Percentiles rank a stretch among this genome's conserved stretches.
phyloP scores from a whole-genome alignment of 1,284 basidiomycete species.

The Trametes polyzona region DNA sequence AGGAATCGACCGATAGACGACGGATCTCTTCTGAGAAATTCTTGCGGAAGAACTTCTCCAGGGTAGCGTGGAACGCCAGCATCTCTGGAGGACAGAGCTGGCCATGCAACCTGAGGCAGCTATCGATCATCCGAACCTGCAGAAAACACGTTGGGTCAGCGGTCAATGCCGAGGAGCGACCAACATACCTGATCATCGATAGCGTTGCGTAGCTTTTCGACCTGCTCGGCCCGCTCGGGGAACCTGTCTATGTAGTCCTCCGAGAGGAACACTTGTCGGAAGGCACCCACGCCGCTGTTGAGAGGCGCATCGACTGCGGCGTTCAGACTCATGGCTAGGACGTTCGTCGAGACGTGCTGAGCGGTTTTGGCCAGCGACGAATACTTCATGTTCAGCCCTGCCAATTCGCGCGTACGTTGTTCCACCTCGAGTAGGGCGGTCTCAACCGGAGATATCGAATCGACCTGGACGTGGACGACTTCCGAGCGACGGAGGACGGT shows the following conservation, averaged over 20 bases:
- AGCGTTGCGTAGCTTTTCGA: slow-evolving; percentile 72
- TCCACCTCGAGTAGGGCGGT: slow-evolving; percentile 84
- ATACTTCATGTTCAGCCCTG: slow-evolving; percentile 72
- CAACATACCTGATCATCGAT: slow-evolving; percentile 80
- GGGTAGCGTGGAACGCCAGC: slow-evolving; percentile 88
- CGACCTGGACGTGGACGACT: slow-evolving; percentile 73
- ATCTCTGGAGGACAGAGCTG: slow-evolving; percentile 86
- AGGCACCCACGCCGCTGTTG: slow-evolving; percentile 78
- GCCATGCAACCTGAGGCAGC: slow-evolving; percentile 83
- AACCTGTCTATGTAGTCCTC: slow-evolving; percentile 70
- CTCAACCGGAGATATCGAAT: slow-evolving; percentile 88
- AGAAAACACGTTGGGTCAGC: neutral
- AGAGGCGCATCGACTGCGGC: slow-evolving; percentile 84
- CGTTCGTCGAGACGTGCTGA: slow-evolving; percentile 78
- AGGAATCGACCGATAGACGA: slow-evolving; percentile 55
- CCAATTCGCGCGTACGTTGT: slow-evolving; percentile 76
- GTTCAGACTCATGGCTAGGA: slow-evolving; percentile 88
- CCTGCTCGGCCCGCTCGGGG: slow-evolving; percentile 70
- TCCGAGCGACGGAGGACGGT: slow-evolving; percentile 92
- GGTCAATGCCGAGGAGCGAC: neutral
- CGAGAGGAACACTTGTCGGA: slow-evolving; percentile 79
- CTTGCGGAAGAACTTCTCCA: slow-evolving; percentile 88
- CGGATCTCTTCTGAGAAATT: slow-evolving; percentile 90
- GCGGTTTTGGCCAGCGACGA: slow-evolving; percentile 77
- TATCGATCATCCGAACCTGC: slow-evolving; percentile 80